These are phyloP conservation scores for Hymenoscyphus infarciens DNA, from an alignment of 2,329 filamentous ascomycete species.

Conservation along the genomic window DNA sequence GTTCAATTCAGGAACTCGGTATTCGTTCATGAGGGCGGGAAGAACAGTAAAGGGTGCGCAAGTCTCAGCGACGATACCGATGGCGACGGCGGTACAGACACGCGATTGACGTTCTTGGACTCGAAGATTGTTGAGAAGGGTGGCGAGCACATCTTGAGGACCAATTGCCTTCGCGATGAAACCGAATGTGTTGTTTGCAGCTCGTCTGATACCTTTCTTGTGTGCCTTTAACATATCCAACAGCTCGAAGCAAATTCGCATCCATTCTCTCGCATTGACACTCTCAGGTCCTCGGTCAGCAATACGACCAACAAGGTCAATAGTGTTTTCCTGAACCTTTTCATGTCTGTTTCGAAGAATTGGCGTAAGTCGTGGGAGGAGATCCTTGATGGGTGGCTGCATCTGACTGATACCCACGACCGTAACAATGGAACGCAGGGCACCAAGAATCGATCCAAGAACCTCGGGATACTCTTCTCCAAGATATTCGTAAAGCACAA, in stretches of 20 bases:
- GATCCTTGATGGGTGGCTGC: slow-evolving; percentile 96
- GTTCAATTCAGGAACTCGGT: slow-evolving; percentile 95
- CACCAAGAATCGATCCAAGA: slow-evolving; percentile 91
- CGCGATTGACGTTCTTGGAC: slow-evolving; percentile 97
- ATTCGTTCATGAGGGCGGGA: slow-evolving; percentile 99
- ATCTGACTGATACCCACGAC: slow-evolving; percentile 97
- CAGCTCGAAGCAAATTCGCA: slow-evolving; percentile 98
- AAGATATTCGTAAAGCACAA: slow-evolving; percentile 95
- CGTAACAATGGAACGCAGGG: slow-evolving; percentile 91
- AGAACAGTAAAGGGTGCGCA: slow-evolving; percentile 97
- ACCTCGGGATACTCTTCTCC: slow-evolving; percentile 99
- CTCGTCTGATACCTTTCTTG: slow-evolving; percentile 97
- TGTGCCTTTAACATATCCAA: slow-evolving; percentile 99
- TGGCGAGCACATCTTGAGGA: slow-evolving; percentile 93
- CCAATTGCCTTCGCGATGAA: slow-evolving; percentile 99
- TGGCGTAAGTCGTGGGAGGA: slow-evolving; percentile 91
- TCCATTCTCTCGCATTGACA: slow-evolving; percentile 97
- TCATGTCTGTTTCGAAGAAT: slow-evolving; percentile 98
- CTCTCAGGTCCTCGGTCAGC: slow-evolving; percentile 94
- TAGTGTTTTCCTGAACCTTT: slow-evolving; percentile 98
- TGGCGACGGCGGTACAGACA: slow-evolving; percentile 97
- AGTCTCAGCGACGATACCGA: slow-evolving; percentile 97
- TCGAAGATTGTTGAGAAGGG: slow-evolving; percentile 90
- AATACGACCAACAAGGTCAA: slow-evolving; percentile 95
- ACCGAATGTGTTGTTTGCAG: slow-evolving; percentile 98